These are phyloP conservation scores for Boletus tylopilopsis DNA, from an alignment of 768 basidiomycete species.

Conservation along the genomic window DNA sequence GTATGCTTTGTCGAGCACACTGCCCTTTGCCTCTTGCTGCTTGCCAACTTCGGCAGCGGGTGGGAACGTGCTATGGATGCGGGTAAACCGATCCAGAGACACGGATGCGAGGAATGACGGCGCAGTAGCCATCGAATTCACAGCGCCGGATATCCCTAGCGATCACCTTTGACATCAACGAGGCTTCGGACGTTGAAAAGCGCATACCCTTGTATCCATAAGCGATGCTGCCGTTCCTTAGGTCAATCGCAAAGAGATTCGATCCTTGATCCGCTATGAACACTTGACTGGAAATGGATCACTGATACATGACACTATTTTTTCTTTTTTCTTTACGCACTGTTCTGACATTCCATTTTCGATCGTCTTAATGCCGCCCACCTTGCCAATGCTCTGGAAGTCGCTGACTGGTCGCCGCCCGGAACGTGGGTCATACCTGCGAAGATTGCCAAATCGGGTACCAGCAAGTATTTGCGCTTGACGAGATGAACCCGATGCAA, in stretches of 20 bases:
- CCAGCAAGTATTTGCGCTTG: conserved; percentile 62
- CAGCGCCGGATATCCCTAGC: conserved; percentile 66
- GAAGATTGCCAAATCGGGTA: conserved; percentile 68
- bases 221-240: conserved; percentile 59
- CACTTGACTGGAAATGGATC: conserved; percentile 46
- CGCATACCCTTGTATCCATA: conserved; percentile 65
- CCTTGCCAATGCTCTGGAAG: conserved; percentile 58
- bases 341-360: conserved; percentile 60
- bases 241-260: conserved; percentile 62
- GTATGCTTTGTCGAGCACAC: conserved; percentile 60
- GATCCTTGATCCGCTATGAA: conserved; percentile 67
- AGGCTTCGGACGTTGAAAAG: not conserved
- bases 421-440: conserved; percentile 73
- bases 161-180: conserved; percentile 1
- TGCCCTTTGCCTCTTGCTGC: conserved; percentile 54
- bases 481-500: conserved; percentile 36
- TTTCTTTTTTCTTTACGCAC: conserved; percentile 39
- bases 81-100: conserved; percentile 64
- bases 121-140: conserved; percentile 59
- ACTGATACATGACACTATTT: not conserved
- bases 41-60: conserved; percentile 47
- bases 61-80: conserved; percentile 60
- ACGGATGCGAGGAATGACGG: conserved; percentile 55
- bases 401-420: conserved; percentile 64
- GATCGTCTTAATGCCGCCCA: conserved; percentile 57